Evolutionary conservation across 768 basidiomycete species (phyloP).

Genomic region (Mycena leptocephala): DNA sequence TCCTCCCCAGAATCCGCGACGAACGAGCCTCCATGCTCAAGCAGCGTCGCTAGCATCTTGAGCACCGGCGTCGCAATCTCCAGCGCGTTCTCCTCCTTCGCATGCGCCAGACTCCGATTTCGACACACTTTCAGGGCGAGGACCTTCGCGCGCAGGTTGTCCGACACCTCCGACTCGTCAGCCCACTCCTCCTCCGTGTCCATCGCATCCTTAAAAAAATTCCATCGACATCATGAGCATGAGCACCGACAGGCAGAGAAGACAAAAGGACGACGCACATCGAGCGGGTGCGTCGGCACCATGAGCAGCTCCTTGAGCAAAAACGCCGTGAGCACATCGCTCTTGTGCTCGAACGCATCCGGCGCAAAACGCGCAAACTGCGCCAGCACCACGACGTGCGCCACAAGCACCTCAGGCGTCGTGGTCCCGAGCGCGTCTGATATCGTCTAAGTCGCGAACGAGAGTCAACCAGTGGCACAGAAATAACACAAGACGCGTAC

Average conservation of each 20-base stretch:
- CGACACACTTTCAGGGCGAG: conserved; percentile 86
- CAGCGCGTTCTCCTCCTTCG: conserved; percentile 68
- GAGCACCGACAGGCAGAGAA: background rate
- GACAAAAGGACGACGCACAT: conserved; percentile 54
- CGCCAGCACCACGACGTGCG: conserved; percentile 80
- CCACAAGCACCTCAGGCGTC: conserved; percentile 68
- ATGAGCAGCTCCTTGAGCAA: conserved; percentile 81
- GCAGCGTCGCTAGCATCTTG: conserved; percentile 81
- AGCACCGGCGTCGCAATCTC: conserved; percentile 84
- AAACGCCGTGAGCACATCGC: conserved; percentile 82
- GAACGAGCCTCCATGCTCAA: conserved; percentile 80
- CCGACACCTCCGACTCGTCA: conserved; percentile 74
- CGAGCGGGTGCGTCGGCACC: conserved; percentile 63
- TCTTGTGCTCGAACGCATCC: conserved; percentile 84
- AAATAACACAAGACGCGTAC: conserved; percentile 56
- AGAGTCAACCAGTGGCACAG: background rate
- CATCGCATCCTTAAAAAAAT: conserved; percentile 73
- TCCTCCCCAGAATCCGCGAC: conserved; percentile 61
- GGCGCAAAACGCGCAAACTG: conserved; percentile 82
- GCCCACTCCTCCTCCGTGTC: conserved; percentile 84
- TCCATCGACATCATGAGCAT: conserved; percentile 14
- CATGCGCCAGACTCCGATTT: conserved; percentile 84
- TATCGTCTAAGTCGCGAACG: conserved; percentile 66
- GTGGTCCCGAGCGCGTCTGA: conserved; percentile 65
- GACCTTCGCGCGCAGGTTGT: conserved; percentile 78